These are phyloP conservation scores for Fagus crenata DNA, from an alignment of 306 rosid genomes.

Conservation along the genomic window DNA sequence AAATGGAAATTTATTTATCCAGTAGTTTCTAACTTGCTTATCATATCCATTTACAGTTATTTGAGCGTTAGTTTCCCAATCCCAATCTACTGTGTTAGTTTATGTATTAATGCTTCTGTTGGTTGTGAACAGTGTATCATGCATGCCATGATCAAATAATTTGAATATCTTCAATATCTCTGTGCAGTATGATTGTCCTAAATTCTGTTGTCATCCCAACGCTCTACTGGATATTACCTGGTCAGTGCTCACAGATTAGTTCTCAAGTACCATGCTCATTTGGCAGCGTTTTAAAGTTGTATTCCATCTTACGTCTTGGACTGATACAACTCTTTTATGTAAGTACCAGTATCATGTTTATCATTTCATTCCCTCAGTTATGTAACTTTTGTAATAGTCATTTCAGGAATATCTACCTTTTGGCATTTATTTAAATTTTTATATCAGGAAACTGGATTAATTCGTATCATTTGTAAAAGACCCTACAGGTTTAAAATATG, in stretches of 20 bases:
- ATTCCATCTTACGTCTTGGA: constrained; percentile 62
- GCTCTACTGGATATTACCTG: constrained; percentile 78
- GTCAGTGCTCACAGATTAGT: constrained; percentile 43
- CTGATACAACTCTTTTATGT: constrained; percentile 79
- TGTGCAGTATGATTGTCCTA: constrained; percentile 70
- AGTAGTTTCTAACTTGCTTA: background rate
- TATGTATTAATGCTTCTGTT: constrained; percentile 6
- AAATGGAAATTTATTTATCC: background rate
- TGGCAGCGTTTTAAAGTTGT: constrained; percentile 52
- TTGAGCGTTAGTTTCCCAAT: background rate
- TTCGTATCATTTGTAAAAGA: background rate
- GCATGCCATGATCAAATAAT: constrained; percentile 2
- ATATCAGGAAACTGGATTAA: background rate
- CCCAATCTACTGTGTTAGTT: constrained; percentile 2
- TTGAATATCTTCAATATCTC: constrained; percentile 30
- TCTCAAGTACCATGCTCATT: constrained; percentile 50
- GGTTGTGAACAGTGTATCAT: background rate
- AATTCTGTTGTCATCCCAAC: constrained; percentile 68
- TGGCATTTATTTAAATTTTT: background rate
- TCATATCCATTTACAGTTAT: background rate
- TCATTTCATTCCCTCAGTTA: background rate
- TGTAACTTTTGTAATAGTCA: background rate
- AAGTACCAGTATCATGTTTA: constrained; percentile 38
- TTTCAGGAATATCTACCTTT: background rate
- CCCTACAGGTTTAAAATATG: background rate